Percentiles rank a stretch among this genome's conserved stretches.
phyloP scores from a whole-genome alignment of 768 basidiomycete species.

The Tremella yokohamensis region DNA sequence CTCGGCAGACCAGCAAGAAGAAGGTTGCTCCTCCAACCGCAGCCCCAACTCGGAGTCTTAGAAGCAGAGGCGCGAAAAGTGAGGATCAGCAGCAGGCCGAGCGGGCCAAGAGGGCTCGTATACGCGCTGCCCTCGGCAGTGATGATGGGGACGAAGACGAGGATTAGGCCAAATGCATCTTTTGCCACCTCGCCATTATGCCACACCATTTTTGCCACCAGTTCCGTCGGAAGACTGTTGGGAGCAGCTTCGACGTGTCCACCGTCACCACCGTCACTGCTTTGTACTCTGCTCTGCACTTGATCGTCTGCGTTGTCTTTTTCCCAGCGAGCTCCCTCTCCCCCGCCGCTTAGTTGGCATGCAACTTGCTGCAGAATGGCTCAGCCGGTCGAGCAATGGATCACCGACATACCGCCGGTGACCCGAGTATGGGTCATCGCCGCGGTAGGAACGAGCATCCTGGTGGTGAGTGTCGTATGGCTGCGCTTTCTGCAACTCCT shows the following conservation, averaged over 20 bases:
- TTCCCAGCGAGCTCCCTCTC: too few relatives aligned
- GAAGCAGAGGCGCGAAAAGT: slow-evolving; percentile 61
- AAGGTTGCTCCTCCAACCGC: slow-evolving; percentile 2
- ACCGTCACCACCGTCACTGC: too few relatives aligned
- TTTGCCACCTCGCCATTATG: too few relatives aligned
- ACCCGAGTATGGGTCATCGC: slow-evolving; percentile 81
- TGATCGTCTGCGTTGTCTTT: too few relatives aligned
- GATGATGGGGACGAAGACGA: slow-evolving; percentile 1
- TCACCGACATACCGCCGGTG: slow-evolving; percentile 84
- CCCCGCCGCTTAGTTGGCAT: too few relatives aligned
- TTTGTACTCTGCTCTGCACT: too few relatives aligned
- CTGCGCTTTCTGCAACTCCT: too few relatives aligned
- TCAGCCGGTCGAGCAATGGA: slow-evolving; percentile 74
- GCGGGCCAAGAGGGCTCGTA: slow-evolving; percentile 54
- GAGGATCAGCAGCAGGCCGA: slow-evolving; percentile 57
- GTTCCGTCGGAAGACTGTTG: too few relatives aligned
- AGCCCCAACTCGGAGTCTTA: slow-evolving; percentile 57
- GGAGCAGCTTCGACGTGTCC: too few relatives aligned
- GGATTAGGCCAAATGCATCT: slow-evolving; percentile 7
- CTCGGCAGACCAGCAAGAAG: slow-evolving; percentile 27
- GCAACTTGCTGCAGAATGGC: slow-evolving; percentile 19
- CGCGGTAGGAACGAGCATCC: slow-evolving; percentile 73
- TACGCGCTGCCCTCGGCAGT: slow-evolving; percentile 18
- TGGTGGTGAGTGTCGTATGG: slow-evolving; percentile 68
- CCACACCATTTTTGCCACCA: too few relatives aligned